Conservation (phyloP, 441 rosid genomes). For the Populus hybrid region DNA sequence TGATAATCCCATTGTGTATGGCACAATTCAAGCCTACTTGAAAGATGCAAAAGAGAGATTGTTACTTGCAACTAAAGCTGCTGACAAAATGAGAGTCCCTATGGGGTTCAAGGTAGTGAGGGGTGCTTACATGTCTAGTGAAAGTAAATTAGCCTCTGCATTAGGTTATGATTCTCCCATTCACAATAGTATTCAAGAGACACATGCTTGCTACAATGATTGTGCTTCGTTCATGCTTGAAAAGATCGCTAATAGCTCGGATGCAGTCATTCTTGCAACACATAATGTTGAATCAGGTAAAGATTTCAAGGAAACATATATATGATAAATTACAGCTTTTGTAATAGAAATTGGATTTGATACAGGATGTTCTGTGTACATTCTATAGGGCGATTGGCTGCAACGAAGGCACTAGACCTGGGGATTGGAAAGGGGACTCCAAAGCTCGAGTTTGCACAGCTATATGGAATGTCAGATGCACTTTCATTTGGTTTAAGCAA, state of each 20-base stretch:
- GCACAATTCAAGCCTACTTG: constrained; percentile 72
- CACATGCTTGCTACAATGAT: constrained; percentile 66
- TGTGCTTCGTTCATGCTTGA: constrained; percentile 70
- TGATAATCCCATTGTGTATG: constrained; percentile 47
- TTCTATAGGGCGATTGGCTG: constrained; percentile 56
- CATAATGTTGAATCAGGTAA: constrained; percentile 77
- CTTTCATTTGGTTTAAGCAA: constrained; percentile 66
- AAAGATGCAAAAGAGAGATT: constrained; percentile 74
- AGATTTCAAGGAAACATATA: background rate
- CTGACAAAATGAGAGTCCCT: constrained; percentile 53
- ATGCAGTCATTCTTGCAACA: constrained; percentile 64
- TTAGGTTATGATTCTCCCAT: constrained; percentile 71
- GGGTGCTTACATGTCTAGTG: constrained; percentile 86
- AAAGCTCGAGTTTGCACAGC: constrained; percentile 79
- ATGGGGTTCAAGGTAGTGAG: constrained; percentile 80
- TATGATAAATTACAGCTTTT: too few relatives aligned
- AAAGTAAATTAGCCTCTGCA: constrained; percentile 50
- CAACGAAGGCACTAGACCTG: constrained; percentile 50
- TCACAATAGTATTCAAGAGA: constrained; percentile 58
- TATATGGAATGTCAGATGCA: constrained; percentile 86
- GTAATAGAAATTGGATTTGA: background rate
- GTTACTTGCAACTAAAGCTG: constrained; percentile 42
- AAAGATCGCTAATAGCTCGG: constrained; percentile 38
- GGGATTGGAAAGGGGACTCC: constrained; percentile 47
- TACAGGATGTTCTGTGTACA: background rate